Evolutionary conservation across 2,329 filamentous ascomycete genomes (phyloP).

Genomic region (Lasiodiplodia gonubiensis): DNA sequence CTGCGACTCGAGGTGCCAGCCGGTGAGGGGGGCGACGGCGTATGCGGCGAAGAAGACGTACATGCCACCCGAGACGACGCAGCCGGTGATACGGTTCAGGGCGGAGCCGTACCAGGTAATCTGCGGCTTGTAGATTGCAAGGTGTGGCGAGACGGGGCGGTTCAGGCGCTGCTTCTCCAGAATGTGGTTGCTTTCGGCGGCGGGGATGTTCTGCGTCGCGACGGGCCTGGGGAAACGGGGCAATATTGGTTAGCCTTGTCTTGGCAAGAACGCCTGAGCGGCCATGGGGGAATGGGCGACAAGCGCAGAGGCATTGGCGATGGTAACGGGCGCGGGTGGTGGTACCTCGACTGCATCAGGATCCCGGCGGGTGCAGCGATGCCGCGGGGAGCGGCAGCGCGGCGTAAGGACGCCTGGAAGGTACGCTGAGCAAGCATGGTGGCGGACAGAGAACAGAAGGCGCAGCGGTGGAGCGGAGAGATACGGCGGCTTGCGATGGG

Average conservation of each 20-base stretch:
- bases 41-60: conserved; percentile 84
- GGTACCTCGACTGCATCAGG: conserved; percentile 55
- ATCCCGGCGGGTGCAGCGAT: conserved; percentile 48
- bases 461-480: neutral
- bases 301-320: conserved; percentile 1
- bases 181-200: conserved; percentile 64
- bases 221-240: conserved; percentile 45
- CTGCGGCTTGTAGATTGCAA: conserved; percentile 82
- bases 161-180: conserved; percentile 80
- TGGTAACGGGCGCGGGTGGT: conserved; percentile 1
- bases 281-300: neutral
- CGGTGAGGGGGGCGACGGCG: conserved; percentile 77
- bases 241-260: conserved; percentile 18
- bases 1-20: conserved; percentile 70
- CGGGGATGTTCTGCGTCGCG: conserved; percentile 64
- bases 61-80: conserved; percentile 70
- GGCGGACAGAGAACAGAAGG: conserved; percentile 12
- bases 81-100: conserved; percentile 85
- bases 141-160: conserved; percentile 84
- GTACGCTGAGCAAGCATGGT: conserved; percentile 54
- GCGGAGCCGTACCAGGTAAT: conserved; percentile 82
- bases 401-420: conserved; percentile 52
- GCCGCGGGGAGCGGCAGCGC: conserved; percentile 47
- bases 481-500: conserved; percentile 13
- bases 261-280: conserved; percentile 1